Conservation (phyloP, 78 protist species). For the Pelomyxa schiedti region DNA sequence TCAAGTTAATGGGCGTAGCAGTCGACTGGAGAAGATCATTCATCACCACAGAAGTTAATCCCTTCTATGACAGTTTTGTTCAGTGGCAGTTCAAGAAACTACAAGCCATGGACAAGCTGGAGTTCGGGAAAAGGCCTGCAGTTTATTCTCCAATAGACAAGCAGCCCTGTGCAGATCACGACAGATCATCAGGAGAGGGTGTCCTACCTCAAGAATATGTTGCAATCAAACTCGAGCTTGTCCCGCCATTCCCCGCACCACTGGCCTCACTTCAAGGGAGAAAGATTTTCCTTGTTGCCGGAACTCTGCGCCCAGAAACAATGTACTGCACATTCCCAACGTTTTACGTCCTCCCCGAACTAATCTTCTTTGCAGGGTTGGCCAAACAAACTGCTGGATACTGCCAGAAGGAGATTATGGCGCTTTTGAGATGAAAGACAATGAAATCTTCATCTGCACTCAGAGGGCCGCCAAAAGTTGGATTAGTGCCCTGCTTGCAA, state of each 20-base stretch:
- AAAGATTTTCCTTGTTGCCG: constrained; percentile 85
- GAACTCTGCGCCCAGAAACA: constrained; percentile 99
- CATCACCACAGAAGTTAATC: constrained; percentile 97
- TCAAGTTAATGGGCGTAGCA: constrained; percentile 68
- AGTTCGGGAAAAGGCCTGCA: constrained; percentile 60
- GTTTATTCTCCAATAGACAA: constrained; percentile 89
- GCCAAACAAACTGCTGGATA: constrained; percentile 99
- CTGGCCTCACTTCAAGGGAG: constrained; percentile 26
- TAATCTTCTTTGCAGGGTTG: constrained; percentile 29
- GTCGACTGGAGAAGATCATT: constrained; percentile 98
- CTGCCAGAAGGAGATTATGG: constrained; percentile 86
- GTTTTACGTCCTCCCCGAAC: not conserved
- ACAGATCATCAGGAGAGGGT: constrained; percentile 94
- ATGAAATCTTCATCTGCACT: constrained; percentile 65
- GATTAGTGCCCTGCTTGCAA: not conserved
- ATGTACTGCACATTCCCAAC: constrained; percentile 66
- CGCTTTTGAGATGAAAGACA: constrained; percentile 60
- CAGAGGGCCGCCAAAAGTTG: constrained; percentile 68
- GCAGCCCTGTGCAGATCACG: constrained; percentile 99
- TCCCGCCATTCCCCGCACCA: constrained; percentile 52
- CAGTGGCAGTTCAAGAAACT: constrained; percentile 96
- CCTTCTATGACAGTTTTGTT: constrained; percentile 96
- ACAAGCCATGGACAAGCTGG: constrained; percentile 44
- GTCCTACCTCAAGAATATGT: constrained; percentile 92
- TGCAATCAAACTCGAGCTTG: constrained; percentile 76